Conservation (phyloP, 306 rosid genomes). For the Inga oerstediana region DNA sequence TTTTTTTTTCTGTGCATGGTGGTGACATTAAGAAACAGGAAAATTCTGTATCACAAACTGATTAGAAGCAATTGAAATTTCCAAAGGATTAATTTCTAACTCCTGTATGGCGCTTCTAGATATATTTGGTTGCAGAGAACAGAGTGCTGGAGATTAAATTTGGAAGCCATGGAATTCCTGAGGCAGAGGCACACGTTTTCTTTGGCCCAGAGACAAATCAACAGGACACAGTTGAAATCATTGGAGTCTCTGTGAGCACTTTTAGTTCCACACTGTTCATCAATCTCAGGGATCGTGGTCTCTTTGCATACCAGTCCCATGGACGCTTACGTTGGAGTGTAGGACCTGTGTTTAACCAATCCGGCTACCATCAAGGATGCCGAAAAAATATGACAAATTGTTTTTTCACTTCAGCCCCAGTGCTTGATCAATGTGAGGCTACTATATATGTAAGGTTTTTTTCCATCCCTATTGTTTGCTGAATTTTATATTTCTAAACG, state of each 20-base stretch:
- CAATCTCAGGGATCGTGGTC: slow-evolving; percentile 60
- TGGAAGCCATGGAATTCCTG: slow-evolving; percentile 39
- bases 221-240: slow-evolving; percentile 48
- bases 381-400: slow-evolving; percentile 56
- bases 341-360: slow-evolving; percentile 70
- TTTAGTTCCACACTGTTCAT: slow-evolving; percentile 52
- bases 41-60: neutral
- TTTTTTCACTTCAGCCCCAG: slow-evolving; percentile 62
- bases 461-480: slow-evolving; percentile 19
- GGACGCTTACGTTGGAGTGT: slow-evolving; percentile 71
- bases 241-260: slow-evolving; percentile 77
- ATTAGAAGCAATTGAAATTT: neutral
- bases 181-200: slow-evolving; percentile 49
- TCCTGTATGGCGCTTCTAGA: slow-evolving; percentile 43
- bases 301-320: slow-evolving; percentile 55
- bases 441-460: slow-evolving; percentile 66
- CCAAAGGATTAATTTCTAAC: neutral
- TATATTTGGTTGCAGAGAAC: slow-evolving; percentile 73
- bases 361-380: slow-evolving; percentile 75
- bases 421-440: slow-evolving; percentile 84
- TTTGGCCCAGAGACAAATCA: slow-evolving; percentile 52
- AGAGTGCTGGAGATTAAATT: slow-evolving; percentile 62
- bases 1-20: neutral
- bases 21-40: neutral
- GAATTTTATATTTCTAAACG: neutral